These are phyloP conservation scores for Xylariaceae sp. DNA, from an alignment of 2,329 filamentous ascomycete species.

Conservation along the genomic window DNA sequence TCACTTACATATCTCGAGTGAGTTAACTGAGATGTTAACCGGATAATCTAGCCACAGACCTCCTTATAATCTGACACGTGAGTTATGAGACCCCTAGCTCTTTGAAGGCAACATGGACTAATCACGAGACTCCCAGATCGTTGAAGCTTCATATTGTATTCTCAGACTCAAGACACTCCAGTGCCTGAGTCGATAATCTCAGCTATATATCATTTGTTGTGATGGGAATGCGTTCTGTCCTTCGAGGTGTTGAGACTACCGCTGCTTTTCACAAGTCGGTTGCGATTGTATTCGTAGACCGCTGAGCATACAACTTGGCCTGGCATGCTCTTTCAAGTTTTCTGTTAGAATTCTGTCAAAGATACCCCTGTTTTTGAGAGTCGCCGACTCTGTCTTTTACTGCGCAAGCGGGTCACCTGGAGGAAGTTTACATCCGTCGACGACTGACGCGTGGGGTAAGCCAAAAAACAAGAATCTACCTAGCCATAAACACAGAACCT, in stretches of 20 bases:
- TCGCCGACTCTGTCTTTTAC: too few relatives aligned
- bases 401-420: neutral
- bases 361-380: too few relatives aligned
- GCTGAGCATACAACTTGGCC: neutral
- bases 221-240: neutral
- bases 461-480: neutral
- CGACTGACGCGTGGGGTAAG: neutral
- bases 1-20: neutral
- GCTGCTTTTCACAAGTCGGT: neutral
- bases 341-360: neutral
- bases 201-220: neutral
- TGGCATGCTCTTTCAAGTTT: slow-evolving; percentile 1
- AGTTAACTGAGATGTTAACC: neutral
- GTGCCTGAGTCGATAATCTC: neutral
- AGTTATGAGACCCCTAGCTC: neutral
- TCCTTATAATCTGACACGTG: neutral
- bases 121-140: neutral
- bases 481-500: neutral
- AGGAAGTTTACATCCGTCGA: neutral
- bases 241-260: neutral
- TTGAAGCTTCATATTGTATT: neutral
- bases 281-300: neutral
- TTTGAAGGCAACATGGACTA: neutral
- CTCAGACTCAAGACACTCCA: neutral
- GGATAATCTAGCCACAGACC: neutral